Conservation (phyloP, 129 eudicot species). For the Chrysanthemum makinoi region DNA sequence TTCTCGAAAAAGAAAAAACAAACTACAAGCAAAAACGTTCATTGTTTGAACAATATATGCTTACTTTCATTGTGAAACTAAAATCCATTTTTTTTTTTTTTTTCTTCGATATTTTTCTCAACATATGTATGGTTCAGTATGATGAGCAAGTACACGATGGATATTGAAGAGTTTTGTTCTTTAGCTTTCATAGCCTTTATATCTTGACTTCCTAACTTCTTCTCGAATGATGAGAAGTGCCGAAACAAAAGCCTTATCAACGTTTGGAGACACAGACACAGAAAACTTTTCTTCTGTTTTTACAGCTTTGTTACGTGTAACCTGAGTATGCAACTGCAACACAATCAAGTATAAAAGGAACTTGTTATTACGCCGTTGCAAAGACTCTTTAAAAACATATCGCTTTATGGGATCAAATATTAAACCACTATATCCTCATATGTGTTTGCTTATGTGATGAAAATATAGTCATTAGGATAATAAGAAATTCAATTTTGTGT, state of each 20-base stretch:
- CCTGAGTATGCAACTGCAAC: slow-evolving; percentile 36
- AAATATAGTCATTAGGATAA: too few relatives aligned
- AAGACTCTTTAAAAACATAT: not conserved
- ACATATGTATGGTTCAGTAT: slow-evolving; percentile 6
- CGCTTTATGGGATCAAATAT: too few relatives aligned
- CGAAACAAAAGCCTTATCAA: slow-evolving; percentile 38
- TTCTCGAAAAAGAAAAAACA: not conserved
- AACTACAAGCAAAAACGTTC: slow-evolving; percentile 13
- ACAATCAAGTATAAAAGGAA: not conserved
- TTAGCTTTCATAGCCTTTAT: slow-evolving; percentile 41
- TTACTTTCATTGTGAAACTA: slow-evolving; percentile 16
- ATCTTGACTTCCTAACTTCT: slow-evolving; percentile 41
- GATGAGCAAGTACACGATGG: slow-evolving; percentile 16
- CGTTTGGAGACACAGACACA: slow-evolving; percentile 36
- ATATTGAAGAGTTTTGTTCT: not conserved
- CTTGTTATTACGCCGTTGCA: not conserved
- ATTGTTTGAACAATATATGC: slow-evolving; percentile 14
- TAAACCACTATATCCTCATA: too few relatives aligned
- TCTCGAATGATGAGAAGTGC: slow-evolving; percentile 38
- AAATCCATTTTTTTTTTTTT: too few relatives aligned
- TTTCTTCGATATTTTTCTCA: not conserved
- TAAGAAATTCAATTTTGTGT: not conserved
- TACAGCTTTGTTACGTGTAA: slow-evolving; percentile 22
- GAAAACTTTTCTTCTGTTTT: slow-evolving; percentile 32
- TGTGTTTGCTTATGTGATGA: too few relatives aligned